A percentile compares a stretch with the other conserved stretches of the same genome.
phyloP scores from a whole-genome alignment of 441 rosid species.

The Mallotus repandus region DNA sequence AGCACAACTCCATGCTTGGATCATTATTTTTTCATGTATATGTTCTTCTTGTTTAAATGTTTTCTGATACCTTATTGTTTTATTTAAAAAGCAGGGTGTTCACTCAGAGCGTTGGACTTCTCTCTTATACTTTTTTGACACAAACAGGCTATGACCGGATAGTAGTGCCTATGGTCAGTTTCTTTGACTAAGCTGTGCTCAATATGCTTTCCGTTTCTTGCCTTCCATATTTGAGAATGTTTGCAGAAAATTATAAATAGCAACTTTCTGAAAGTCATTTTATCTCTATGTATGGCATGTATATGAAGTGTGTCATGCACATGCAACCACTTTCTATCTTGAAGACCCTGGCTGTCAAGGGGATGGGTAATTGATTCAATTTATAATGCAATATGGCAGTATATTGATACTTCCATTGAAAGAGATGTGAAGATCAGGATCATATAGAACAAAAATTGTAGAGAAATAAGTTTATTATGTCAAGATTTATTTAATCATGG shows the following conservation, averaged over 20 bases:
- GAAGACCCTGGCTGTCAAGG: neutral
- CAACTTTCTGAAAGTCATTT: neutral
- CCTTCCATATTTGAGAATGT: neutral
- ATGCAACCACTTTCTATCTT: neutral
- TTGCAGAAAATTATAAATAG: neutral
- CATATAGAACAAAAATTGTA: neutral
- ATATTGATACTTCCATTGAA: neutral
- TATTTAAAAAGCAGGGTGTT: conserved; percentile 41
- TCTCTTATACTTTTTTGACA: conserved; percentile 83
- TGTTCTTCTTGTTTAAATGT: conserved; percentile 11
- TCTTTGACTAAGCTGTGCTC: conserved; percentile 8
- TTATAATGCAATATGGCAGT: neutral
- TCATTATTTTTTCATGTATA: neutral
- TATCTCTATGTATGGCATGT: neutral
- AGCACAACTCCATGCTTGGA: neutral
- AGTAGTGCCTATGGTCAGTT: conserved; percentile 89
- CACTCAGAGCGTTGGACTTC: conserved; percentile 87
- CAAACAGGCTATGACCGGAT: conserved; percentile 77
- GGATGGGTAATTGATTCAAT: neutral
- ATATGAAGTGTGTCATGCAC: neutral
- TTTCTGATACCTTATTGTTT: conserved; percentile 26
- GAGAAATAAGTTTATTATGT: too few species aligned
- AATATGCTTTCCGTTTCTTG: neutral
- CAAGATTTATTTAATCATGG: neutral
- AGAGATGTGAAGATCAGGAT: conserved; percentile 8